Conservation (phyloP, 2,329 filamentous ascomycete genomes). For the Acrodontium crateriforme region DNA sequence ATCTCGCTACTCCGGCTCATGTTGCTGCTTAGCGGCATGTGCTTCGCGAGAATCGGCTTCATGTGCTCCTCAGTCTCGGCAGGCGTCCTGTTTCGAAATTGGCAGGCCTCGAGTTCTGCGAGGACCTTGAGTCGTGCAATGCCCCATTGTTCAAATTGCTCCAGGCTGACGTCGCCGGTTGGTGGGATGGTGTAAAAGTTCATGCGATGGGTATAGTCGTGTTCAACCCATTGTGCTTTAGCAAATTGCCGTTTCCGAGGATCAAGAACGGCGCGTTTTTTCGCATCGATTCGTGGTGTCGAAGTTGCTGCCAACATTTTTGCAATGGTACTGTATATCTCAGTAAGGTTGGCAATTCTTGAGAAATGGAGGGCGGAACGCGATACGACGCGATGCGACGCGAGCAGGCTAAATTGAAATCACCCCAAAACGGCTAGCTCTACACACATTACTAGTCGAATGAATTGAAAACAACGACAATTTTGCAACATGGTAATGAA, state of each 20-base stretch:
- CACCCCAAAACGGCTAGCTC: too few species aligned
- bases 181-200: constrained; percentile 86
- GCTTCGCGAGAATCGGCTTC: constrained; percentile 74
- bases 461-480: too few species aligned
- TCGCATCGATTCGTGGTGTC: constrained; percentile 39
- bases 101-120: constrained; percentile 82
- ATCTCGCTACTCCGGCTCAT: constrained; percentile 47
- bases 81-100: constrained; percentile 79
- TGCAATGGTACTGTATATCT: too few species aligned
- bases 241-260: constrained; percentile 80
- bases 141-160: constrained; percentile 98
- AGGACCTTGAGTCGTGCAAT: constrained; percentile 82
- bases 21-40: constrained; percentile 66
- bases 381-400: too few species aligned
- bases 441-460: too few species aligned
- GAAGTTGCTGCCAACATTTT: constrained; percentile 18
- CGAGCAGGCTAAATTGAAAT: too few species aligned
- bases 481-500: too few species aligned
- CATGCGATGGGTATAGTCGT: constrained; percentile 69
- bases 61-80: constrained; percentile 74
- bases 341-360: too few species aligned
- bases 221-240: constrained; percentile 58
- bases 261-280: constrained; percentile 64
- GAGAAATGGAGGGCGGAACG: too few species aligned
- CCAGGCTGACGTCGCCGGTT: constrained; percentile 85